Base-by-base conservation (phyloP, 2,329 filamentous ascomycete genomes). In the Fragosphaeria purpurea region DNA sequence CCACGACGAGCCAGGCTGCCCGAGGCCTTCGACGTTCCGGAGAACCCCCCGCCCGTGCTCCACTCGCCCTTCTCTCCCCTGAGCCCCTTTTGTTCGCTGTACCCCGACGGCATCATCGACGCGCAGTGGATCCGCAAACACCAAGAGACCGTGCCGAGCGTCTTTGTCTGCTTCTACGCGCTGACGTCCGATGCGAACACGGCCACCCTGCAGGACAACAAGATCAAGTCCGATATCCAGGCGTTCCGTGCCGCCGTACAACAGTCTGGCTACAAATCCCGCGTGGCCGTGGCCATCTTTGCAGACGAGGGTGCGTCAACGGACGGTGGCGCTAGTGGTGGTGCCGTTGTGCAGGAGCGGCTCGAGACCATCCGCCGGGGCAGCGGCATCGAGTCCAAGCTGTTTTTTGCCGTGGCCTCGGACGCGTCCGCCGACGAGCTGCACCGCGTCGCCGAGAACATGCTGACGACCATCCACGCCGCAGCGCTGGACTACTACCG, bases 51-150 rank as follows among this genome's bases (percentile, higher is more conserved):
- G 13, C 69, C 75, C 53, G 71, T 82, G n/a, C 70, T 95, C 5
- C 91, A 97, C 66, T 97, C 93, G 10, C 88, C 90, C 1, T 82
- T 95, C 57, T 97, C 93, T 3, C 93, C 91, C 1, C 74, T 97
- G 34, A 93, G 86, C 40, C 89, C 90, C 4, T 77, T 77, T 7
- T 95, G 91, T 7, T 74, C 81, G 3, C 76, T 94, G 3, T 97
- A 93, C 62, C 90, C 91, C 7, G 93, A 97, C 67, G 93, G 91
- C 5, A 72, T 96, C 52, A 81, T 96, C 63, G 82, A 89, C 53
- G 76, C 83, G 22, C 69, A 79, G 54, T 98, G 91, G 91, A 74
- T 95, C 50, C 79, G 80, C 53, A 98, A 97, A 65, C 91, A 97
- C 64, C 90, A 95, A 62, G 74, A 85, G 47, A 73, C 88, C 13